Evolutionary conservation across 148 eudicot species (phyloP), one percentile per base, ranked within the genome.

Genomic region (Diospyros lotus): DNA sequence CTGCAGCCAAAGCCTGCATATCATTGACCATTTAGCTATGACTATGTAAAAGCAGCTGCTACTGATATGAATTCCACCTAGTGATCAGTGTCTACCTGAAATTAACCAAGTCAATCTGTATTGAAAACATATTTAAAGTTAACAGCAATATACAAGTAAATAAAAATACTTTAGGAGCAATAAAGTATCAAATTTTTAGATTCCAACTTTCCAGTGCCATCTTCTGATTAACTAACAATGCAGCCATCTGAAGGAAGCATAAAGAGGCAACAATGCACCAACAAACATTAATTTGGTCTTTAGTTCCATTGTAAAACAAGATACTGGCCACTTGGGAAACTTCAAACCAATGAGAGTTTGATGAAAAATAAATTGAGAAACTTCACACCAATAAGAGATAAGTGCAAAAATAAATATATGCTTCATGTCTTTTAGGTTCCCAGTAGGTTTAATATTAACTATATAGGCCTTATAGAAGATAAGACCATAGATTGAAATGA

Each of bases 1-100:
- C 99, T 72, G 99, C 99, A 83, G 99, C 99, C 60, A 96, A 75
- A 62, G 98, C 98, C 99, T 96, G 93, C 86, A 87, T 55, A 69
- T 79, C 52, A 73, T 44, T 61, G 65, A 66, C 12, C 18, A 48
- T 48, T 68, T 63, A 44, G 69, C 58, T 17, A 68, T 11, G 6
- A 50, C 9, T 7, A 63, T 42, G 39, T 5, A 48, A 61, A 48
- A 58, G 67, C 14, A 72, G 50, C 9, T 62, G 58, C 8, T 12
- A 59, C 17, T n/a, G 8, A 45, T 11, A 72, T 17, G 55, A 46
- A 48, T 48, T 48, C 6, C 52, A 4, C 52, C 52, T 8, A 4
- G 4, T 48, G 52, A 48, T 48, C 8, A 8, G 8, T 48, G 6
- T 48, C 8, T 48, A 48, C 8, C 8, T 48, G 4, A 48, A 42